Evolutionary conservation across 2,329 filamentous ascomycete genomes (phyloP).

Genomic region (Lojkania enalia): DNA sequence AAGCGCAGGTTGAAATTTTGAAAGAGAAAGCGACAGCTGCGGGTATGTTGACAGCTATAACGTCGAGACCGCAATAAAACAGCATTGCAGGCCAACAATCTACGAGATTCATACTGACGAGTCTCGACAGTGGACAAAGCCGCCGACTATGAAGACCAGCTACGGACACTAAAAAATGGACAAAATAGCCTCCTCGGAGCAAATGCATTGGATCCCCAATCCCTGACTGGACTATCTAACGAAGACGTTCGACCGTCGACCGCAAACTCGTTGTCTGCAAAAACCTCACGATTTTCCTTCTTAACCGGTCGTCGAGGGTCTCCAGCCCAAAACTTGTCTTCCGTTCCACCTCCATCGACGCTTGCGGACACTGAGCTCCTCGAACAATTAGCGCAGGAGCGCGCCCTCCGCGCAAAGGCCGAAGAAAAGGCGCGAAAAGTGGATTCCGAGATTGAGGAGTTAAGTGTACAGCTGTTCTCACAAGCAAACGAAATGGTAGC

Average conservation of each 20-base stretch:
- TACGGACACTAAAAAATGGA: constrained; percentile 55
- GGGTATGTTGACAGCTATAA: constrained; percentile 46
- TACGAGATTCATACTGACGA: constrained; percentile 6
- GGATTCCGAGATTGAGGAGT: constrained; percentile 75
- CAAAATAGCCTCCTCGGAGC: constrained; percentile 21
- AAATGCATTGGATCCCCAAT: constrained; percentile 26
- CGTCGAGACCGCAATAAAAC: background rate
- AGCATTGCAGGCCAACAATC: too few relatives aligned
- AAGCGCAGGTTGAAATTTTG: constrained; percentile 69
- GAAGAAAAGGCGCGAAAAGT: constrained; percentile 70
- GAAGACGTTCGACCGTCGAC: constrained; percentile 35
- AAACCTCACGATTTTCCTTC: constrained; percentile 49
- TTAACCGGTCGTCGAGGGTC: constrained; percentile 46
- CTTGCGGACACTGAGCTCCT: constrained; percentile 55
- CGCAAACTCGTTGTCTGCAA: constrained; percentile 30
- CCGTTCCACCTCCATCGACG: constrained; percentile 30
- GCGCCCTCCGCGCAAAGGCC: constrained; percentile 66
- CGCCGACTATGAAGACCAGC: constrained; percentile 80
- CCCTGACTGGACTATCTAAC: constrained; percentile 23
- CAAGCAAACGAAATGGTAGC: constrained; percentile 90
- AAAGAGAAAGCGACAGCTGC: constrained; percentile 71
- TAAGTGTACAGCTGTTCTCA: constrained; percentile 74
- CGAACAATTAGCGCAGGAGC: constrained; percentile 67
- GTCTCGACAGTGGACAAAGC: constrained; percentile 55
- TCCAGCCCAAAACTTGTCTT: constrained; percentile 24